Conservation (phyloP, 2,329 filamentous ascomycete species). For the Penicillium sp. region DNA sequence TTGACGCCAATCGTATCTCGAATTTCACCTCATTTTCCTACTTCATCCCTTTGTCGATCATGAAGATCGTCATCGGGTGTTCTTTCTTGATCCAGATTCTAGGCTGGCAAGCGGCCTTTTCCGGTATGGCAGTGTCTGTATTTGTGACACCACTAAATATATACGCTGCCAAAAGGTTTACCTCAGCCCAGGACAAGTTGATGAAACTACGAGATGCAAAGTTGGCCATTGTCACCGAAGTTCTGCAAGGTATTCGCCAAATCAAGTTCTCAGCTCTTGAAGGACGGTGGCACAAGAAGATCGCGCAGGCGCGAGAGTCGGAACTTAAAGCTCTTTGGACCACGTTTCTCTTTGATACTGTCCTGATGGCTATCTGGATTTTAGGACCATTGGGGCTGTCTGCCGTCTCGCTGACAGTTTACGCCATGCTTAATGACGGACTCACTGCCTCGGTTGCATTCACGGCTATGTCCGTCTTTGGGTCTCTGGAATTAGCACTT, state of each 20-base stretch:
- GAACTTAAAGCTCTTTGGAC: constrained; percentile 71
- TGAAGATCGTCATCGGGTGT: constrained; percentile 69
- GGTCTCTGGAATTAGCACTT: constrained; percentile 71
- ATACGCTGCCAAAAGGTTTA: constrained; percentile 67
- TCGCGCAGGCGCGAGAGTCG: constrained; percentile 65
- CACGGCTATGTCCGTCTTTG: constrained; percentile 73
- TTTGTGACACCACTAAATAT: constrained; percentile 71
- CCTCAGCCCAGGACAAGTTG: constrained; percentile 66
- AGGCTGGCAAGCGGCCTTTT: constrained; percentile 70
- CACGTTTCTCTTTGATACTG: constrained; percentile 67
- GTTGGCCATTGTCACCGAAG: constrained; percentile 75
- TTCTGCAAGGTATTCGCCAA: constrained; percentile 77
- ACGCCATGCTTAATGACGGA: constrained; percentile 65
- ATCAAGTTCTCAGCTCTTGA: constrained; percentile 84
- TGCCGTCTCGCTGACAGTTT: constrained; percentile 70
- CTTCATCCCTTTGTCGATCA: constrained; percentile 64
- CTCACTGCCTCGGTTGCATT: constrained; percentile 77
- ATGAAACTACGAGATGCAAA: constrained; percentile 80
- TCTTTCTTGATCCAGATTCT: constrained; percentile 70
- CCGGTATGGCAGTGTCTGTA: constrained; percentile 67
- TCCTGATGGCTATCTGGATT: constrained; percentile 71
- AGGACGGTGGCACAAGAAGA: constrained; percentile 72
- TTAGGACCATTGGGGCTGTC: constrained; percentile 74
- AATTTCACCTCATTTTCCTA: constrained; percentile 71
- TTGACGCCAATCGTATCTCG: constrained; percentile 71